Evolutionary conservation across 306 rosid species (phyloP).

Genomic region (Leucaena leucocephala): DNA sequence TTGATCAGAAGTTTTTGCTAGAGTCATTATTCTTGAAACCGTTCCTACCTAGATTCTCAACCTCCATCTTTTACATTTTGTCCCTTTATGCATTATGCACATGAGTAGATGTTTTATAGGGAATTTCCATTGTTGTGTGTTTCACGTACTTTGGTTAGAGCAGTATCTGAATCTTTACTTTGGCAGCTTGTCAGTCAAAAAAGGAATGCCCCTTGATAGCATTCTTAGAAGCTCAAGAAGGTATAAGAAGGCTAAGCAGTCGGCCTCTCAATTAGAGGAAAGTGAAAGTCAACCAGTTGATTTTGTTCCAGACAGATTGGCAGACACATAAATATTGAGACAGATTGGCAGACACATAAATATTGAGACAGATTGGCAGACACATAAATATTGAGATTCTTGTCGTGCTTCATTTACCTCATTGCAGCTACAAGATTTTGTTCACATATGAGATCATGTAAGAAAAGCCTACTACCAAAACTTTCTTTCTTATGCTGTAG

Average conservation of each 20-base stretch:
- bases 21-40: not conserved
- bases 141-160: not conserved
- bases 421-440: not conserved
- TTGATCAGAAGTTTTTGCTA: not conserved
- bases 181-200: constrained; percentile 51
- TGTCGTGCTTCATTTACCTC: not conserved
- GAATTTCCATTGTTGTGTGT: constrained; percentile 6
- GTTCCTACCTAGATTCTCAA: not conserved
- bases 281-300: constrained; percentile 55
- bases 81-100: not conserved
- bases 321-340: not conserved
- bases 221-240: constrained; percentile 69
- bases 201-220: constrained; percentile 40
- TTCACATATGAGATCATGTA: not conserved
- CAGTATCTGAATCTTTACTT: constrained; percentile 29
- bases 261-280: constrained; percentile 63
- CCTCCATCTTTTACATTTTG: constrained; percentile 9
- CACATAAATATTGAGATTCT: not conserved
- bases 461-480: not conserved
- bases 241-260: constrained; percentile 63
- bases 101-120: constrained; percentile 5
- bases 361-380: constrained; percentile 51
- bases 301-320: constrained; percentile 67
- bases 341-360: constrained; percentile 8
- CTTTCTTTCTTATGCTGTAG: not conserved